Evolutionary conservation across 257 asterid genomes (phyloP).

Genomic region (Solanum peruvianum): DNA sequence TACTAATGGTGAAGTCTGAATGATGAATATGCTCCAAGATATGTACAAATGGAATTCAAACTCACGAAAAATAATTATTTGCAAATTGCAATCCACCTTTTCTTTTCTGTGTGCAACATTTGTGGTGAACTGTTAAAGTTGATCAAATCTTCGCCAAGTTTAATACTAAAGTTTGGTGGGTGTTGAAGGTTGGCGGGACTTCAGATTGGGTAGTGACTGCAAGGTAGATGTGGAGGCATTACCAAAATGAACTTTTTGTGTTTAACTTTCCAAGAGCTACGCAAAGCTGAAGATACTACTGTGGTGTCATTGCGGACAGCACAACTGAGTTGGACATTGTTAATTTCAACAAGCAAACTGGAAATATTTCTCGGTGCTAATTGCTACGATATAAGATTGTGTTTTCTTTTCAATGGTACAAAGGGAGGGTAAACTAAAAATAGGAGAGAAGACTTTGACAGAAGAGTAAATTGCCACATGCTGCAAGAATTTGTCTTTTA

Average conservation of each 20-base stretch:
- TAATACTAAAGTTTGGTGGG: not conserved
- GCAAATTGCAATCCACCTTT: not conserved
- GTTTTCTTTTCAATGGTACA: not conserved
- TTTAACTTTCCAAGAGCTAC: not conserved
- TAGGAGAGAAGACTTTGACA: not conserved
- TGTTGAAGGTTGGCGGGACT: not conserved
- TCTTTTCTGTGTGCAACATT: not conserved
- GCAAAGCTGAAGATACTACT: not conserved
- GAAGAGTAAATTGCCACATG: not conserved
- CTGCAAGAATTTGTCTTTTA: not conserved
- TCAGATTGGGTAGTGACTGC: not conserved
- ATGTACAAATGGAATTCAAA: not conserved
- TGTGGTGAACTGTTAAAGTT: not conserved
- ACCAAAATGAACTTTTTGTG: not conserved
- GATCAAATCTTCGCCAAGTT: not conserved
- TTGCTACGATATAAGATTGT: not conserved
- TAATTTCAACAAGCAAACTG: not conserved
- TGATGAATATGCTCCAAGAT: not conserved
- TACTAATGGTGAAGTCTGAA: not conserved
- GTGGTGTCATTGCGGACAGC: not conserved
- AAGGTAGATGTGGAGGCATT: not conserved
- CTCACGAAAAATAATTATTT: not conserved
- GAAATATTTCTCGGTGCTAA: not conserved
- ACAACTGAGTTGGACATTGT: not conserved
- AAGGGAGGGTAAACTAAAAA: not conserved